phyloP scores from a whole-genome alignment of 805 yeast genomes.

The Candida maris region DNA sequence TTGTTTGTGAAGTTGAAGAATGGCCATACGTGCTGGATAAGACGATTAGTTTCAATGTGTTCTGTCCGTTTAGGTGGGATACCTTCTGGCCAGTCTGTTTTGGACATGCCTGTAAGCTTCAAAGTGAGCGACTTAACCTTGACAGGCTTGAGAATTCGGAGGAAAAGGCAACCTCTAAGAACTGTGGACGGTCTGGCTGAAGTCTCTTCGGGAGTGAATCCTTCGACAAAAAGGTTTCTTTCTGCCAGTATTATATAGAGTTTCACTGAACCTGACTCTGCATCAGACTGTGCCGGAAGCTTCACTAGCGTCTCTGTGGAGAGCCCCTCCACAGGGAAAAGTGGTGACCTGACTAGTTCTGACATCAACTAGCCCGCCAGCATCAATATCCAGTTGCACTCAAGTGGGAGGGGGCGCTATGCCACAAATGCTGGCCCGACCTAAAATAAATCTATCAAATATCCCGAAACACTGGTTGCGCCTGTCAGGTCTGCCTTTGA shows the following conservation, averaged over 20 bases:
- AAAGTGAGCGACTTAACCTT: conserved; percentile 64
- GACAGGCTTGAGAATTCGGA: conserved; percentile 67
- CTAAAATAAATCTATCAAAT: no score
- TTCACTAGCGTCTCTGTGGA: conserved; percentile 40
- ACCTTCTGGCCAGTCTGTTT: conserved; percentile 98
- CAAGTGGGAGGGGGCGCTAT: no score
- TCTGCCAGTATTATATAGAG: conserved; percentile 77
- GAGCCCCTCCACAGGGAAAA: conserved; percentile 44
- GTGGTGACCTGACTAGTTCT: conserved; percentile 35
- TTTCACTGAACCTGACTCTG: conserved; percentile 62
- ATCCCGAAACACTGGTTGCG: no score
- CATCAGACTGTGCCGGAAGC: conserved; percentile 53
- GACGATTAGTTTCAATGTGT: conserved; percentile 57
- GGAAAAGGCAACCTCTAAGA: conserved; percentile 71
- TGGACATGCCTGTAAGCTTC: conserved; percentile 60
- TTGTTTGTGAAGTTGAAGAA: conserved; percentile 51
- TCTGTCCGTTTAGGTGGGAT: conserved; percentile 83
- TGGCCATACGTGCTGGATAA: conserved; percentile 87
- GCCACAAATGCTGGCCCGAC: no score
- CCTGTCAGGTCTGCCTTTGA: no score
- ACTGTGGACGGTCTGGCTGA: conserved; percentile 69
- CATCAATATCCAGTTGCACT: no score
- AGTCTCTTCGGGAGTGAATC: conserved; percentile 66
- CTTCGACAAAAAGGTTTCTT: conserved; percentile 74
- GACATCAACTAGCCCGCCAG: conserved; percentile 10